Percentiles rank a stretch among this genome's conserved stretches.
Evolutionary conservation across 176 grass and related monocot species (phyloP).

Genomic region (Oryza meyeriana): DNA sequence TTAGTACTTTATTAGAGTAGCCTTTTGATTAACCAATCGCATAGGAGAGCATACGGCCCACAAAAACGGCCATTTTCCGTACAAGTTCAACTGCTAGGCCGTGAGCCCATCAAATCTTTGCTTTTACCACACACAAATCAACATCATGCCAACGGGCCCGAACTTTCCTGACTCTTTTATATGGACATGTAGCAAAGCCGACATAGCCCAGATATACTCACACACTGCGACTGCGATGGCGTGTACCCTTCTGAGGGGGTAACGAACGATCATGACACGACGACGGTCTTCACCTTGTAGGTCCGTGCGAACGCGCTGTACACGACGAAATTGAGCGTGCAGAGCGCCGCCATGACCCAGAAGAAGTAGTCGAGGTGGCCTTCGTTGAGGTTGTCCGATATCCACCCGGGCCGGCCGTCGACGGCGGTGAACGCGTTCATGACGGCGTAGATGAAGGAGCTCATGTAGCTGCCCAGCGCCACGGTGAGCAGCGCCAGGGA

Average conservation of each 20-base stretch:
- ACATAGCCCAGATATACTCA: too few relatives aligned
- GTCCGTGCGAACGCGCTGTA: conserved; percentile 58
- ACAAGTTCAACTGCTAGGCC: neutral
- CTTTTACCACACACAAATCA: neutral
- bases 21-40: too few relatives aligned
- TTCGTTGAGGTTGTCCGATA: conserved; percentile 58
- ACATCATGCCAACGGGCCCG: too few relatives aligned
- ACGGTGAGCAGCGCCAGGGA: conserved; percentile 59
- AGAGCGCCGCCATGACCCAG: conserved; percentile 45
- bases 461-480: conserved; percentile 67
- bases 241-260: neutral
- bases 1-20: too few relatives aligned
- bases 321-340: conserved; percentile 48
- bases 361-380: conserved; percentile 76
- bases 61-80: too few relatives aligned
- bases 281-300: conserved; percentile 71
- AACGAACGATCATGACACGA: conserved; percentile 12
- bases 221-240: neutral
- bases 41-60: neutral
- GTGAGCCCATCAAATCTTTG: neutral
- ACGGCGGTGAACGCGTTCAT: conserved; percentile 29
- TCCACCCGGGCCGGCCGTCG: conserved; percentile 46
- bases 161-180: too few relatives aligned
- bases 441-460: conserved; percentile 56
- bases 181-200: too few relatives aligned